Conservation (phyloP, 1,284 basidiomycete species). For the Ustilago hordei region DNA sequence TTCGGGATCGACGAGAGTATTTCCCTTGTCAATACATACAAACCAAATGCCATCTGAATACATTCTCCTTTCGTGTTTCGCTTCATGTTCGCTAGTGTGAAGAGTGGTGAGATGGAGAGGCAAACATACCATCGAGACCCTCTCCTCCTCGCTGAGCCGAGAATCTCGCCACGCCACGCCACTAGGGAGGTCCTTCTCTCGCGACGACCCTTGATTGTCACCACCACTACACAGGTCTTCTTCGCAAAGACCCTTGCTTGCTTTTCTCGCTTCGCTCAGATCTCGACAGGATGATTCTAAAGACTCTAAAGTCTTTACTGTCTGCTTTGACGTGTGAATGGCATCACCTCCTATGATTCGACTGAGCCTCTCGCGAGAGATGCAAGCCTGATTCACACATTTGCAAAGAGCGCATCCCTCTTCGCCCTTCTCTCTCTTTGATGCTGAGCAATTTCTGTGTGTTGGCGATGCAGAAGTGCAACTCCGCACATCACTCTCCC, state of each 20-base stretch:
- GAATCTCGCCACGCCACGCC: background rate
- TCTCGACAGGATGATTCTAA: background rate
- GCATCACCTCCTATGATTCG: background rate
- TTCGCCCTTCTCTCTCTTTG: background rate
- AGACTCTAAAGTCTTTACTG: background rate
- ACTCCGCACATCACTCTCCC: background rate
- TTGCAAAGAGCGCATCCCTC: background rate
- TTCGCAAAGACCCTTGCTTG: slow-evolving; percentile 4
- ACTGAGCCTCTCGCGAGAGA: background rate
- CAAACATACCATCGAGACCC: background rate
- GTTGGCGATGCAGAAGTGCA: background rate
- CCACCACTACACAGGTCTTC: slow-evolving; percentile 5
- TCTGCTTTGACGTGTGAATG: background rate
- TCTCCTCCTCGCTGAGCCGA: background rate
- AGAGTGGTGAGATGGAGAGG: background rate
- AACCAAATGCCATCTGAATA: no score
- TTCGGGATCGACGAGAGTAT: slow-evolving; percentile 7
- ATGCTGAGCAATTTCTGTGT: no score
- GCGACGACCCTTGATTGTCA: slow-evolving; percentile 1
- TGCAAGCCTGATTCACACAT: slow-evolving; percentile 2
- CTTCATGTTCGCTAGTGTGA: background rate
- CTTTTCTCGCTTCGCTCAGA: background rate
- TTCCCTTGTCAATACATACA: background rate
- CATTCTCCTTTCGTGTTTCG: background rate
- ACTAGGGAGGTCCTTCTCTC: background rate